These are phyloP conservation scores for Kondoa subrosea DNA, from an alignment of 768 basidiomycete genomes.

Conservation along the genomic window DNA sequence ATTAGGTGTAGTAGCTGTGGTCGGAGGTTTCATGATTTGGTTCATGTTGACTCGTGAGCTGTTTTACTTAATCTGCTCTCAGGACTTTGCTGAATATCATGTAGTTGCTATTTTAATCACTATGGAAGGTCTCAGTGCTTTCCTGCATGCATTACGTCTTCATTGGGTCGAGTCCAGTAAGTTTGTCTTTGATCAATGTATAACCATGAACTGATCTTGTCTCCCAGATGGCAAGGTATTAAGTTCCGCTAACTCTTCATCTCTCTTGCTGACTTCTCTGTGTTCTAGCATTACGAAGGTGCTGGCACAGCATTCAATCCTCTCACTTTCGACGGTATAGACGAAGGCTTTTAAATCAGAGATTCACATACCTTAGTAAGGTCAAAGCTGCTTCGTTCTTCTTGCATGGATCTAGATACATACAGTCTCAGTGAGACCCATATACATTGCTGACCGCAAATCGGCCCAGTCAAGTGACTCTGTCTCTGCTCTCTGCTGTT, in stretches of 20 bases:
- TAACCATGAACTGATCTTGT: too few species aligned
- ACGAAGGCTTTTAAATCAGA: constrained; percentile 31
- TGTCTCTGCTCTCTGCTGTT: too few species aligned
- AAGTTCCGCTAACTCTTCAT: too few species aligned
- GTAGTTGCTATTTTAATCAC: constrained; percentile 49
- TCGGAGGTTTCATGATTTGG: constrained; percentile 66
- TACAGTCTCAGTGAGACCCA: too few species aligned
- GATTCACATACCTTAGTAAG: not conserved
- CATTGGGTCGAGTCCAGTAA: constrained; percentile 91
- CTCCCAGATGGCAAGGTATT: too few species aligned
- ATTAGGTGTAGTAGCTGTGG: constrained; percentile 41
- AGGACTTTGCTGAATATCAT: not conserved
- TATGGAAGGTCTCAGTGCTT: constrained; percentile 96
- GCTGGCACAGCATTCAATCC: constrained; percentile 76
- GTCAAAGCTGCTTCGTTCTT: too few species aligned
- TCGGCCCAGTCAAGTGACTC: too few species aligned
- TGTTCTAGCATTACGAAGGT: constrained; percentile 39
- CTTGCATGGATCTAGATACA: too few species aligned
- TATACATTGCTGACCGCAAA: too few species aligned
- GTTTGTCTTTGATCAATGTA: constrained; percentile 52
- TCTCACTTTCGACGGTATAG: constrained; percentile 54
- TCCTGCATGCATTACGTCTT: constrained; percentile 84
- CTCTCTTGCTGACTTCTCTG: too few species aligned
- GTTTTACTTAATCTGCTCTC: not conserved
- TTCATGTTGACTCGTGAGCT: constrained; percentile 47